Conservation (phyloP, 78 protist genomes). For the Dictyostelium firmibasis region DNA sequence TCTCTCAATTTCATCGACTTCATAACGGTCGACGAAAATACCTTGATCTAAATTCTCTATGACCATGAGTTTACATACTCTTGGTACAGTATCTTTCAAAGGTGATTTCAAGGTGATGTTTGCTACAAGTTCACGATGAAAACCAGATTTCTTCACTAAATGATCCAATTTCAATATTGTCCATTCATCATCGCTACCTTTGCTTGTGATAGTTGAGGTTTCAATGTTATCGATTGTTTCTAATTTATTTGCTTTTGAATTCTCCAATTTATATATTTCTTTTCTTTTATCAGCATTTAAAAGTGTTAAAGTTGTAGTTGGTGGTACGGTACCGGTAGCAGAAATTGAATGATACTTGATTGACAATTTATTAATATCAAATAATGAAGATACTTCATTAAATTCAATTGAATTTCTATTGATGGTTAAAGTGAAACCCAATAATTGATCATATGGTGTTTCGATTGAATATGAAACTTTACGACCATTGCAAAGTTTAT, state of each 20-base stretch:
- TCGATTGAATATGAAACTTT: background rate
- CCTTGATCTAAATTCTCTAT: constrained; percentile 67
- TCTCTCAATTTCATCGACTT: constrained; percentile 53
- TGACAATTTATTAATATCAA: too few species aligned
- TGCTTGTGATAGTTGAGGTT: background rate
- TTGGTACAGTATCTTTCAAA: background rate
- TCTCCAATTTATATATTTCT: background rate
- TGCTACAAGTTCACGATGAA: constrained; percentile 37
- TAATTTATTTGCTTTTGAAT: background rate
- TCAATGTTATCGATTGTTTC: background rate
- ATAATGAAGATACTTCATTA: background rate
- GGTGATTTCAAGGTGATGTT: background rate
- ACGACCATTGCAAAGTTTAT: background rate
- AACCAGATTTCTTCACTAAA: constrained; percentile 18
- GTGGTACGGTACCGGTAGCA: background rate
- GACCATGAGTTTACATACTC: background rate
- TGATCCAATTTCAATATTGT: background rate
- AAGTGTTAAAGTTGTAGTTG: background rate
- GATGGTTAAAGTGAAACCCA: background rate
- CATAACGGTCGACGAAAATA: constrained; percentile 50
- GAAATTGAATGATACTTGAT: background rate
- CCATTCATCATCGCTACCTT: background rate
- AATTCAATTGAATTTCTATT: background rate
- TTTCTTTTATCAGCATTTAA: background rate
- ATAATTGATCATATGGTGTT: background rate